A percentile compares a stretch with the other conserved stretches of the same genome.
Evolutionary conservation across 352 stramenopile genomes (phyloP).

Genomic region (Phytopythium cucurbitacearum): DNA sequence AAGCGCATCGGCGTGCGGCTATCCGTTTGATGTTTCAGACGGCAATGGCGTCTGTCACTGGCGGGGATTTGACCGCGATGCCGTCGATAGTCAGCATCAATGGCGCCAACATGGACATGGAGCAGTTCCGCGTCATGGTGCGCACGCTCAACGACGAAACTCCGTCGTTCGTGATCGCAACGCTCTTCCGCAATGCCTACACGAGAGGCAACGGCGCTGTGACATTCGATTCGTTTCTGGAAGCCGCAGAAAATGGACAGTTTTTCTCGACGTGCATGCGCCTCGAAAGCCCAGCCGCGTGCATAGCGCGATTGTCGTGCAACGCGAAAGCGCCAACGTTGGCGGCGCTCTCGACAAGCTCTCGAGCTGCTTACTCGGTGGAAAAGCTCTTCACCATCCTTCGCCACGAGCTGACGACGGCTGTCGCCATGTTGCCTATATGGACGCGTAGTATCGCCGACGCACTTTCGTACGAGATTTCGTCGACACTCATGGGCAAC

Average conservation of each 20-base stretch:
- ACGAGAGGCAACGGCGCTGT: slow-evolving; percentile 67
- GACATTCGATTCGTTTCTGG: slow-evolving; percentile 87
- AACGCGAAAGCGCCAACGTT: slow-evolving; percentile 13
- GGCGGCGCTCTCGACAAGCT: slow-evolving; percentile 34
- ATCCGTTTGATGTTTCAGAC: slow-evolving; percentile 93
- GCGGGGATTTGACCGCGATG: slow-evolving; percentile 19
- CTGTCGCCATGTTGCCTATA: slow-evolving; percentile 36
- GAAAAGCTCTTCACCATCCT: slow-evolving; percentile 53
- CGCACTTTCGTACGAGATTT: slow-evolving; percentile 45
- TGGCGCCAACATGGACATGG: slow-evolving; percentile 80
- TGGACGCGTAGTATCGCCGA: slow-evolving; percentile 58
- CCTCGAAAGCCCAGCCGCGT: slow-evolving; percentile 51
- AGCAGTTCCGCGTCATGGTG: slow-evolving; percentile 88
- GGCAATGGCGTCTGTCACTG: slow-evolving; percentile 31
- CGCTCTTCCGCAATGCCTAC: slow-evolving; percentile 63
- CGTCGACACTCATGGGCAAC: slow-evolving; percentile 32
- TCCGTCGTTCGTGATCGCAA: slow-evolving; percentile 52
- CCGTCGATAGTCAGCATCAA: slow-evolving; percentile 13
- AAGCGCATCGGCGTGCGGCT: slow-evolving; percentile 84
- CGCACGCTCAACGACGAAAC: slow-evolving; percentile 77
- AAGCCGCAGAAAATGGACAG: slow-evolving; percentile 71
- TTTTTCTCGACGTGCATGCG: slow-evolving; percentile 89
- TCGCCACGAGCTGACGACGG: slow-evolving; percentile 30
- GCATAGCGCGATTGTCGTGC: slow-evolving; percentile 32
- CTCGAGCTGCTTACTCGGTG: slow-evolving; percentile 41